These are phyloP conservation scores for Sanghuangporus baumii DNA, from an alignment of 1,284 basidiomycete species.

Conservation along the genomic window DNA sequence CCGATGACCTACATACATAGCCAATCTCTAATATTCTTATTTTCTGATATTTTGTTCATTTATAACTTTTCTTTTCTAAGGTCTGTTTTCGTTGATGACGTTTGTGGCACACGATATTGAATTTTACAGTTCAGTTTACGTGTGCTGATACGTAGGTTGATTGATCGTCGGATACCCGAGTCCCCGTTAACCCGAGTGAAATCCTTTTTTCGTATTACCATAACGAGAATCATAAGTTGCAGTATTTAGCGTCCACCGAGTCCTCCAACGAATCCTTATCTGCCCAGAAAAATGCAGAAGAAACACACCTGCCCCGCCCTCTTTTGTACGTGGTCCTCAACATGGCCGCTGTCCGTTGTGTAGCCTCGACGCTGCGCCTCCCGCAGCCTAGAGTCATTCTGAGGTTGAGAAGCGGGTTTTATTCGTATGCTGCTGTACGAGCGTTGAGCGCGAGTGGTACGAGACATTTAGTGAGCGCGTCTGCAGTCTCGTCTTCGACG, in stretches of 20 bases:
- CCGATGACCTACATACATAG: no score
- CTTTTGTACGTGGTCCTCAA: not conserved
- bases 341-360: constrained; percentile 13
- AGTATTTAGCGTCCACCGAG: constrained; percentile 4
- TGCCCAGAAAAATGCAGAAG: not conserved
- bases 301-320: not conserved
- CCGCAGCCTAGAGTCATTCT: not conserved
- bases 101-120: not conserved
- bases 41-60: not conserved
- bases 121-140: not conserved
- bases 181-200: not conserved
- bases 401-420: not conserved
- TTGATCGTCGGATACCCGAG: not conserved
- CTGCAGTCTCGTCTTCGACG: not conserved
- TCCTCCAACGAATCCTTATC: not conserved
- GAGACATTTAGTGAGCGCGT: constrained; percentile 24
- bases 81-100: no score
- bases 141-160: not conserved
- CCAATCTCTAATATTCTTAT: not conserved
- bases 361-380: constrained; percentile 1
- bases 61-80: no score
- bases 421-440: not conserved
- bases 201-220: constrained; percentile 6
- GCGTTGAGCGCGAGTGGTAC: not conserved
- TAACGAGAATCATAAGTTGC: not conserved